Conservation (phyloP, 163 green algal genomes). For the Prototheca wickerhamii region DNA sequence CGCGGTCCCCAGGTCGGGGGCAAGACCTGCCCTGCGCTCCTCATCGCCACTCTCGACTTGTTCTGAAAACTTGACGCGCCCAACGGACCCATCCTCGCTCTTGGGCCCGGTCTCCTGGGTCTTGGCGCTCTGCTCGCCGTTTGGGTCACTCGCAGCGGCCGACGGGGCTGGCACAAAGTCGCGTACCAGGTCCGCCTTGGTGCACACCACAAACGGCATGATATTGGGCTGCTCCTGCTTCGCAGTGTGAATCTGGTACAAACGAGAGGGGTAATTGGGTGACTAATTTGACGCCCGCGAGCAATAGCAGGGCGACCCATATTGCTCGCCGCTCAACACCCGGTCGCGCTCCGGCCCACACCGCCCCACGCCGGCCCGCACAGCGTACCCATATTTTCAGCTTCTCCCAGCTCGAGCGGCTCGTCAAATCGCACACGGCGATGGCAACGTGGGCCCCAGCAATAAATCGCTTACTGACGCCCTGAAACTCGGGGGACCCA, state of each 20-base stretch:
- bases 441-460: constrained; percentile 6
- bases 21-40: no score
- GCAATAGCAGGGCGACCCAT: background rate
- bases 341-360: background rate
- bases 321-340: background rate
- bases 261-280: background rate
- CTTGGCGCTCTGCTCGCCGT: background rate
- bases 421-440: constrained; percentile 7
- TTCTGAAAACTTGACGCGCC: no score
- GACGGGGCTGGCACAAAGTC: background rate
- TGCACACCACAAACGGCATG: background rate
- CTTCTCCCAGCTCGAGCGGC: constrained; percentile 9
- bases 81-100: no score
- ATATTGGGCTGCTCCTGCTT: constrained; percentile 2
- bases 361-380: background rate
- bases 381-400: constrained; percentile 19
- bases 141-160: background rate
- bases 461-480: constrained; percentile 8
- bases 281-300: background rate
- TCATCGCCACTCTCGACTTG: no score
- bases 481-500: constrained; percentile 6
- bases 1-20: background rate
- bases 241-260: background rate
- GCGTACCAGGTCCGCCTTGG: background rate
- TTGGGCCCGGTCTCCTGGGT: no score